Conservation (phyloP, 2,329 filamentous ascomycete genomes). For the Fusarium vanettenii region DNA sequence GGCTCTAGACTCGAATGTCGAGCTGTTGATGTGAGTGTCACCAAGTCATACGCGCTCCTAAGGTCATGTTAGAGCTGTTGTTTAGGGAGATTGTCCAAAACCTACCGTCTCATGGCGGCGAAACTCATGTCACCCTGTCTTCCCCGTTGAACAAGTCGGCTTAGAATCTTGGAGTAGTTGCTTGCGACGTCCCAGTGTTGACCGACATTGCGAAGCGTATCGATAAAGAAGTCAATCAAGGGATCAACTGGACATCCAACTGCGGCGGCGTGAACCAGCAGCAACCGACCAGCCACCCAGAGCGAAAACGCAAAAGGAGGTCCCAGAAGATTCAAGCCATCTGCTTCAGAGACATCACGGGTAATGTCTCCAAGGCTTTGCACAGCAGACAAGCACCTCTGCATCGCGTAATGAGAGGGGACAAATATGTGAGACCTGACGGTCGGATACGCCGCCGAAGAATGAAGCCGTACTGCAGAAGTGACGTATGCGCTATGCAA, state of each 20-base stretch:
- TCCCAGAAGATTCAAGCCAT: slow-evolving; percentile 55
- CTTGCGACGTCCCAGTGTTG: slow-evolving; percentile 58
- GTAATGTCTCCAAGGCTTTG: slow-evolving; percentile 58
- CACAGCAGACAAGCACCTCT: slow-evolving; percentile 57
- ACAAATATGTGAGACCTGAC: slow-evolving; percentile 55
- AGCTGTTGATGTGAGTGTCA: slow-evolving; percentile 50
- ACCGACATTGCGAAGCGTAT: slow-evolving; percentile 54
- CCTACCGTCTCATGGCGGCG: slow-evolving; percentile 55
- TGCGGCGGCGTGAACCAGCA: slow-evolving; percentile 56
- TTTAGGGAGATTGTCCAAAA: neutral
- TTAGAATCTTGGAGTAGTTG: slow-evolving; percentile 55
- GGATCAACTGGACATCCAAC: slow-evolving; percentile 51
- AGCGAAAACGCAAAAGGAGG: slow-evolving; percentile 59
- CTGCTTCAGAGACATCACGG: slow-evolving; percentile 56
- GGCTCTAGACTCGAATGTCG: slow-evolving; percentile 53
- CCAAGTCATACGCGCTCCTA: slow-evolving; percentile 55
- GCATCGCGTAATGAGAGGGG: slow-evolving; percentile 58
- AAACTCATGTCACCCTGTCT: slow-evolving; percentile 52
- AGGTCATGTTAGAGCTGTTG: neutral
- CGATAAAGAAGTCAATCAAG: slow-evolving; percentile 57
- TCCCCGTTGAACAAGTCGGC: slow-evolving; percentile 51
- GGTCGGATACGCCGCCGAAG: slow-evolving; percentile 56
- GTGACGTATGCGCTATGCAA: slow-evolving; percentile 59
- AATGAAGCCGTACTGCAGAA: slow-evolving; percentile 57
- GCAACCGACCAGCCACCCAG: slow-evolving; percentile 55